These are phyloP conservation scores for Apiospora malaysiana DNA, from an alignment of 2,329 filamentous ascomycete species.

Conservation along the genomic window DNA sequence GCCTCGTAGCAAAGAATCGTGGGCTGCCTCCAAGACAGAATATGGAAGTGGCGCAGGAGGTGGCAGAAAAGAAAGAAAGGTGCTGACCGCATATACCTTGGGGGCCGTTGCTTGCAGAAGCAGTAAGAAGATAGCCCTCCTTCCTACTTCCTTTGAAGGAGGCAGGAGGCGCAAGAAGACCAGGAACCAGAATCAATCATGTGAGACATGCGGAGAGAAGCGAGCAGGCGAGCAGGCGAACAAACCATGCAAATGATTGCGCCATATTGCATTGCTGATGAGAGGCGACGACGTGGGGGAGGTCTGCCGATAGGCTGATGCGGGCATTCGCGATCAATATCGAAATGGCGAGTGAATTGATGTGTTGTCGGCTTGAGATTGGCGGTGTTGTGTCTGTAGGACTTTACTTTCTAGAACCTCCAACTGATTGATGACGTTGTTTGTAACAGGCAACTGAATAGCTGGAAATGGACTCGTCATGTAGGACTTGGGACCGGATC, in stretches of 20 bases:
- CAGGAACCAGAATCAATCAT: not conserved
- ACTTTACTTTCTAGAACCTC: not conserved
- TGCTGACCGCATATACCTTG: slow-evolving; percentile 7
- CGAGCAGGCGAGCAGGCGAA: not conserved
- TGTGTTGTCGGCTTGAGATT: not conserved
- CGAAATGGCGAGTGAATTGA: not conserved
- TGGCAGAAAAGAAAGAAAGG: not conserved
- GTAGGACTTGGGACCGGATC: slow-evolving; percentile 3
- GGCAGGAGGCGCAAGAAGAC: not conserved
- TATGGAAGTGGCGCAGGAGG: not conserved
- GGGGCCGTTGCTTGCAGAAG: not conserved
- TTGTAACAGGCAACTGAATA: slow-evolving; percentile 6
- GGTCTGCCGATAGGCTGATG: slow-evolving; percentile 1
- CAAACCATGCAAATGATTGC: not conserved
- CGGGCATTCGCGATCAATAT: not conserved
- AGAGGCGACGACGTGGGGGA: not conserved
- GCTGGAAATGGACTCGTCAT: not conserved
- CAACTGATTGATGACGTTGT: not conserved
- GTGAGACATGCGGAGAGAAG: not conserved
- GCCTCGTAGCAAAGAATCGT: not conserved
- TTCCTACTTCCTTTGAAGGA: not conserved
- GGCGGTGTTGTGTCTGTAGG: slow-evolving; percentile 5
- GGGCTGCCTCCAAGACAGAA: not conserved
- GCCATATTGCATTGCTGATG: not conserved
- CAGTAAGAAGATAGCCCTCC: not conserved